Evolutionary conservation across 1,284 basidiomycete genomes (phyloP).

Genomic region (Schizophyllum amplum): DNA sequence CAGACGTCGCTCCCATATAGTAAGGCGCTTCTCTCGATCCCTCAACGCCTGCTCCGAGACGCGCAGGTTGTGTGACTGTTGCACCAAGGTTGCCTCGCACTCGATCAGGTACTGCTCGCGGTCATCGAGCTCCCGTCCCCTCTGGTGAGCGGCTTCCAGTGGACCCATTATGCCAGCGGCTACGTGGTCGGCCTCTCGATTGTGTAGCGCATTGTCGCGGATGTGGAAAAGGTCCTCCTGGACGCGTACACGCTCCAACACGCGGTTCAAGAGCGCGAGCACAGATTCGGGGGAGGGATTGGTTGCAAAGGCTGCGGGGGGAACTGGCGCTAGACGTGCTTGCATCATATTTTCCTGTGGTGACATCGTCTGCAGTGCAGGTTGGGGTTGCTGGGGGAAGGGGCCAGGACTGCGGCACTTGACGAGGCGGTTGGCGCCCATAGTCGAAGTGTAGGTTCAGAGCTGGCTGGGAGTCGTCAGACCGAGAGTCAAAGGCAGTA

Average conservation of each 20-base stretch:
- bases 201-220: not conserved
- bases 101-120: not conserved
- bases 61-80: not conserved
- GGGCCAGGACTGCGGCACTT: not conserved
- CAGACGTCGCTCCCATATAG: not conserved
- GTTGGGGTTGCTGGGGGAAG: not conserved
- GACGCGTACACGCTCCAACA: not conserved
- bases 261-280: not conserved
- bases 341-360: not conserved
- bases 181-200: not conserved
- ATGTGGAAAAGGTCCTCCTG: not conserved
- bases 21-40: not conserved
- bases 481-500: not conserved
- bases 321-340: not conserved
- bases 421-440: not conserved
- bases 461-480: not conserved
- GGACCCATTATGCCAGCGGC: not conserved
- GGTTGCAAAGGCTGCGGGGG: not conserved
- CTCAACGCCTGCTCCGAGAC: not conserved
- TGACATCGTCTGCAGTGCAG: not conserved
- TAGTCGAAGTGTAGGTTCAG: not conserved
- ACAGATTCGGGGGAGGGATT: not conserved
- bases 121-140: not conserved
- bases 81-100: not conserved
- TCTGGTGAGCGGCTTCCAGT: not conserved